Evolutionary conservation across 2,329 filamentous ascomycete genomes (phyloP).

Genomic region (Botrytis elliptica): DNA sequence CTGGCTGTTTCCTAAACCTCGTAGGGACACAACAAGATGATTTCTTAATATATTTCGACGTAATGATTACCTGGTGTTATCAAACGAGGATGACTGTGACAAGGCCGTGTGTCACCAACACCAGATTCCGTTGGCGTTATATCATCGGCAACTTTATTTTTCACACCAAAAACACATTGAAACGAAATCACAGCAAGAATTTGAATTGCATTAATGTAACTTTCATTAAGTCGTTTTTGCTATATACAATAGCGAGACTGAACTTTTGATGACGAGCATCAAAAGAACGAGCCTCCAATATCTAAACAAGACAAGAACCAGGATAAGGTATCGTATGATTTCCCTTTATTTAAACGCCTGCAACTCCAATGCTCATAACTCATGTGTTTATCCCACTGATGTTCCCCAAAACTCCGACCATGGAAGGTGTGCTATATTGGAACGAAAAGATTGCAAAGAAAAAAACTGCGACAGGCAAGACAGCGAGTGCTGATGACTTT

Average conservation of each 20-base stretch:
- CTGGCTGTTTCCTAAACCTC: not conserved
- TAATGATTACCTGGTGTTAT: not conserved
- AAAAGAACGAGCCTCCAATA: conserved; percentile 1
- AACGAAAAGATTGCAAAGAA: conserved; percentile 6
- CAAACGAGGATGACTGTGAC: not conserved
- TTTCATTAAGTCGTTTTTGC: conserved; percentile 11
- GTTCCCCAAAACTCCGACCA: conserved; percentile 11
- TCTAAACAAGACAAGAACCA: conserved; percentile 11
- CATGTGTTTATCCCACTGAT: conserved; percentile 12
- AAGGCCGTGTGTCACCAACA: not conserved
- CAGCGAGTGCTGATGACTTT: not conserved
- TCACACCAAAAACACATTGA: not conserved
- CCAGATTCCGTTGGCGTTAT: not conserved
- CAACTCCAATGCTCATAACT: conserved; percentile 19
- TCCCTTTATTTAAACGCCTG: conserved; percentile 15
- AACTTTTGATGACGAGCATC: not conserved
- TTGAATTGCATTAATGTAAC: not conserved
- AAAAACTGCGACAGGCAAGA: not conserved
- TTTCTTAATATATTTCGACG: not conserved
- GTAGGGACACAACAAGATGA: not conserved
- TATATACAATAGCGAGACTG: conserved; percentile 3
- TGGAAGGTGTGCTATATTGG: not conserved
- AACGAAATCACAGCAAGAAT: not conserved
- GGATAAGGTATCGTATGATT: conserved; percentile 14
- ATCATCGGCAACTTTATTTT: not conserved